These are phyloP conservation scores for Sporothrix pallida DNA, from an alignment of 2,329 filamentous ascomycete species.

Conservation along the genomic window DNA sequence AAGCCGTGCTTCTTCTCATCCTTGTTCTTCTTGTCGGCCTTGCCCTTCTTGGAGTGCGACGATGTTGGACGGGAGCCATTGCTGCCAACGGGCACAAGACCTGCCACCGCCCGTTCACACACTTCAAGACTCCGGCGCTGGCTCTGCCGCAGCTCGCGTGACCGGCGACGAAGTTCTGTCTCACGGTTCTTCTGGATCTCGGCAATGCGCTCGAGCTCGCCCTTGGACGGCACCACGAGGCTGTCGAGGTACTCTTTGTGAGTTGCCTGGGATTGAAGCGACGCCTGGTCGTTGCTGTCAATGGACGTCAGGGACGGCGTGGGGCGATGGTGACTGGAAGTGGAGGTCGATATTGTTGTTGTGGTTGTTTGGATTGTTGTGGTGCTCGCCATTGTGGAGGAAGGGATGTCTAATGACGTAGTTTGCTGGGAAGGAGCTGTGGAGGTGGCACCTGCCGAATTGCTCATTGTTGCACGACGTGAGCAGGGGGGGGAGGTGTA, in stretches of 20 bases:
- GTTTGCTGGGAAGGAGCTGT: conserved; percentile 19
- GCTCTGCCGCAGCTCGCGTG: conserved; percentile 43
- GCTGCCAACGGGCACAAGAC: neutral
- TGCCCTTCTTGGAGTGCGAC: conserved; percentile 1
- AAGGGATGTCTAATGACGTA: conserved; percentile 24
- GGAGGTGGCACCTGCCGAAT: neutral
- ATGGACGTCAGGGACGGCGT: conserved; percentile 9
- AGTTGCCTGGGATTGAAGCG: conserved; percentile 38
- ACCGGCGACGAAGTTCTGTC: conserved; percentile 51
- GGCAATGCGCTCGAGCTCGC: conserved; percentile 57
- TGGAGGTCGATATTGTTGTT: neutral
- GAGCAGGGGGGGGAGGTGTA: neutral
- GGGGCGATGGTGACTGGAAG: neutral
- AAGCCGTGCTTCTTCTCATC: neutral
- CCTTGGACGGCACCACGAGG: conserved; percentile 53
- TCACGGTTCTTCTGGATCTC: conserved; percentile 56
- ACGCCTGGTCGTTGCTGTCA: conserved; percentile 20
- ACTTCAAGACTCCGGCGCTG: conserved; percentile 35
- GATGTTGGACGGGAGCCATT: neutral
- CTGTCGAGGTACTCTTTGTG: conserved; percentile 58
- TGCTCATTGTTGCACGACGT: conserved; percentile 15
- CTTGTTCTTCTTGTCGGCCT: neutral
- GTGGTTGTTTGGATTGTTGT: neutral
- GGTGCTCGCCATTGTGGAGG: neutral
- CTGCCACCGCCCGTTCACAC: conserved; percentile 27